These are phyloP conservation scores for Teratosphaeria zuluensis DNA, from an alignment of 2,329 filamentous ascomycete species.

Conservation along the genomic window DNA sequence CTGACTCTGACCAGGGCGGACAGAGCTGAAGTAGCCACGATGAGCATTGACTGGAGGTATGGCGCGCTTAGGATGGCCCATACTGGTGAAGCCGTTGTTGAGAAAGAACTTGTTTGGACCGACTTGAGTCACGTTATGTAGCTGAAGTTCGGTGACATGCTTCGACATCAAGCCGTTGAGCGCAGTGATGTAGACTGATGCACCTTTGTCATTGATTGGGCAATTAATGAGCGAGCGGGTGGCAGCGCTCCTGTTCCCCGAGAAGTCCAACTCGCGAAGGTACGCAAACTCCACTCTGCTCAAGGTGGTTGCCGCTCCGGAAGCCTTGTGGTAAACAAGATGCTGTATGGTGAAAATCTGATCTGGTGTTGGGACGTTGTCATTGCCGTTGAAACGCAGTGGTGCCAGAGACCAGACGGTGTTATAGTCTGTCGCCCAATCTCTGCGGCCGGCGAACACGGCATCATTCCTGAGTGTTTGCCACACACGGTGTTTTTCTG, in stretches of 20 bases:
- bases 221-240: neutral
- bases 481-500: neutral
- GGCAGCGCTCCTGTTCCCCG: neutral
- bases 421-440: conserved; percentile 2
- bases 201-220: neutral
- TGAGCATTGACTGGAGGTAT: conserved; percentile 38
- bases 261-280: neutral
- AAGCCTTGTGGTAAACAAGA: neutral
- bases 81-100: neutral
- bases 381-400: neutral
- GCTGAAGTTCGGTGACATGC: neutral
- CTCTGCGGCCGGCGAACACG: neutral
- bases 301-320: neutral
- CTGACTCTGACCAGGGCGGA: conserved; percentile 48
- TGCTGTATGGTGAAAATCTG: neutral
- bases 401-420: conserved; percentile 1
- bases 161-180: conserved; percentile 3
- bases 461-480: neutral
- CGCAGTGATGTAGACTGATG: conserved; percentile 1
- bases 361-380: neutral
- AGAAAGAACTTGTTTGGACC: conserved; percentile 47
- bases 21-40: conserved; percentile 53
- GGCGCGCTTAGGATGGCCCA: neutral
- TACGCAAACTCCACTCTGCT: neutral
- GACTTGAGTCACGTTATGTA: conserved; percentile 32